Percentiles rank a stretch among this genome's conserved stretches.
Evolutionary conservation across 805 yeast genomes (phyloP).

Genomic region (baker's yeast (Saccharomyces cerevisiae)): DNA sequence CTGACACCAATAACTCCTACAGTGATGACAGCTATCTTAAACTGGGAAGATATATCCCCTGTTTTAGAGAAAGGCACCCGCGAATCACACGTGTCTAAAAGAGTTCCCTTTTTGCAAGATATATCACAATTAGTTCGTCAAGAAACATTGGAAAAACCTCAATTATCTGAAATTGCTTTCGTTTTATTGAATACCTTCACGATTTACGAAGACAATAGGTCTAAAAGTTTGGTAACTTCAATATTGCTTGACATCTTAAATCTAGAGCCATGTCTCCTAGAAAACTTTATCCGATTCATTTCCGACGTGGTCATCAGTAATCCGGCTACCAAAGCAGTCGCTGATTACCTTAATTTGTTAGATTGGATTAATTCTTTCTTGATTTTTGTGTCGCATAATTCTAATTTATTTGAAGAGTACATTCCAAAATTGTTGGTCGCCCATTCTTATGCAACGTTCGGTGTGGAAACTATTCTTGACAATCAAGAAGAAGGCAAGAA

Average conservation of each 20-base stretch:
- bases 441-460: slow-evolving; percentile 27
- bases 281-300: slow-evolving; percentile 36
- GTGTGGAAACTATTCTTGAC: slow-evolving; percentile 22
- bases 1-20: neutral
- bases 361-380: slow-evolving; percentile 45
- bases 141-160: slow-evolving; percentile 13
- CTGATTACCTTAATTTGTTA: slow-evolving; percentile 49
- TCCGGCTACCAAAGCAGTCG: slow-evolving; percentile 40
- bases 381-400: slow-evolving; percentile 13
- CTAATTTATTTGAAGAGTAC: slow-evolving; percentile 22
- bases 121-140: slow-evolving; percentile 13
- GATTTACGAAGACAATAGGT: slow-evolving; percentile 43
- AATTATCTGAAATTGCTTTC: slow-evolving; percentile 27
- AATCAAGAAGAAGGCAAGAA: slow-evolving; percentile 19
- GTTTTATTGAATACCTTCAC: slow-evolving; percentile 41
- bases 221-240: slow-evolving; percentile 36
- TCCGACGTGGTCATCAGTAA: slow-evolving; percentile 24
- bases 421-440: slow-evolving; percentile 36
- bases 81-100: slow-evolving; percentile 19
- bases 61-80: slow-evolving; percentile 13
- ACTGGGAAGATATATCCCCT: slow-evolving; percentile 22
- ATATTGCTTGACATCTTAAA: slow-evolving; percentile 34
- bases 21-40: neutral
- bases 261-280: slow-evolving; percentile 29
- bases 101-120: slow-evolving; percentile 24